Evolutionary conservation across 306 rosid species (phyloP).

Genomic region (Morella rubra): DNA sequence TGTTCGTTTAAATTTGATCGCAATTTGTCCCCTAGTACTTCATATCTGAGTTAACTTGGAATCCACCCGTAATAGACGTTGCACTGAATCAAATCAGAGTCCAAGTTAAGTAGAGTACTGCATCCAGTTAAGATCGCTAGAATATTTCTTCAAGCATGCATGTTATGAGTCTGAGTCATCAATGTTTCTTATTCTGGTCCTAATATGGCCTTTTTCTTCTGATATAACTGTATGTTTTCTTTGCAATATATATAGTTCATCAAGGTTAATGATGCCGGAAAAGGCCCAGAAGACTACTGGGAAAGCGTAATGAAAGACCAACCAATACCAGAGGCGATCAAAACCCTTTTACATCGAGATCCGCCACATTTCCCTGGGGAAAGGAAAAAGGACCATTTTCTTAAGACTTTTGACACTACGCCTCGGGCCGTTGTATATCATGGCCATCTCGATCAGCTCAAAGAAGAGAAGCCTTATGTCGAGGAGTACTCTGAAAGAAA

Average conservation of each 20-base stretch:
- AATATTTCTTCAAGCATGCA: no score
- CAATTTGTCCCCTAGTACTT: no score
- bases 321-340: conserved; percentile 65
- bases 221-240: conserved; percentile 6
- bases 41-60: no score
- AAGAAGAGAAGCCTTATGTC: neutral
- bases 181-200: neutral
- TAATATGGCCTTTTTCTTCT: neutral
- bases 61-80: no score
- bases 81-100: neutral
- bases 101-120: neutral
- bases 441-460: conserved; percentile 20
- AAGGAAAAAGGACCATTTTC: conserved; percentile 30
- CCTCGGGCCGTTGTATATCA: conserved; percentile 54
- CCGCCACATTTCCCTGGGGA: conserved; percentile 22
- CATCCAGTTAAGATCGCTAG: no score
- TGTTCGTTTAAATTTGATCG: neutral
- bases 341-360: conserved; percentile 39
- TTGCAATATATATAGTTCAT: conserved; percentile 31
- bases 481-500: conserved; percentile 24
- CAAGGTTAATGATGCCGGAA: conserved; percentile 44
- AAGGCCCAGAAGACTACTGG: conserved; percentile 61
- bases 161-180: neutral
- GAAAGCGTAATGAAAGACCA: conserved; percentile 54
- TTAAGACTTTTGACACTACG: conserved; percentile 43